Conservation (phyloP, 2,329 filamentous ascomycete genomes). For the Hypoxylon sp. region DNA sequence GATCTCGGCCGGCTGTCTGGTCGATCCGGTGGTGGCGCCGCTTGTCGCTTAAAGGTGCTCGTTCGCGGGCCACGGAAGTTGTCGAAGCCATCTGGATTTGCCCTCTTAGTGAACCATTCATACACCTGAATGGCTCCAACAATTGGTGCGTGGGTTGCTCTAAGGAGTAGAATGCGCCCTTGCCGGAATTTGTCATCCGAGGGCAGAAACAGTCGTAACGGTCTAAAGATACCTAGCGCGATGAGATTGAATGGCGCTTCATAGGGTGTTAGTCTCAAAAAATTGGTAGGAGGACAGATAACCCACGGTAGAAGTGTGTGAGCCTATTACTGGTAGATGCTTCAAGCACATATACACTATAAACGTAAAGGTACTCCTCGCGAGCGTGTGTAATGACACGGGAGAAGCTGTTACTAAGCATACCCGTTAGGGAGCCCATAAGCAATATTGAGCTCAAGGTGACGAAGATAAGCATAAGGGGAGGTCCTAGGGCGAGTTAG, state of each 20-base stretch:
- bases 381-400: constrained; percentile 74
- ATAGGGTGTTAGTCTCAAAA: background rate
- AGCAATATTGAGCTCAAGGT: constrained; percentile 83
- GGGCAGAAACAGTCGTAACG: constrained; percentile 77
- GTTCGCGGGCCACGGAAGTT: constrained; percentile 64
- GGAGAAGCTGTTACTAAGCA: constrained; percentile 82
- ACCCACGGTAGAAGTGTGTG: constrained; percentile 74
- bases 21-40: constrained; percentile 43
- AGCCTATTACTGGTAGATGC: constrained; percentile 78
- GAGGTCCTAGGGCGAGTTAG: constrained; percentile 60
- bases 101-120: constrained; percentile 66
- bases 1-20: constrained; percentile 48
- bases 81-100: constrained; percentile 61
- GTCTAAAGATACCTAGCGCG: constrained; percentile 79
- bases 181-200: constrained; percentile 74
- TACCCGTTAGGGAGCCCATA: constrained; percentile 83
- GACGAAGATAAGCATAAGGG: constrained; percentile 80
- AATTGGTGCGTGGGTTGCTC: constrained; percentile 76
- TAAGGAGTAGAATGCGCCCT: constrained; percentile 73
- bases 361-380: constrained; percentile 86
- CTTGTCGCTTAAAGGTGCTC: constrained; percentile 46
- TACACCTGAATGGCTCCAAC: constrained; percentile 79
- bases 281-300: no score
- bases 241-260: constrained; percentile 78
- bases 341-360: constrained; percentile 75